Base-by-base conservation (phyloP, 2,329 filamentous ascomycete genomes). In the Samsoniella hepiali region DNA sequence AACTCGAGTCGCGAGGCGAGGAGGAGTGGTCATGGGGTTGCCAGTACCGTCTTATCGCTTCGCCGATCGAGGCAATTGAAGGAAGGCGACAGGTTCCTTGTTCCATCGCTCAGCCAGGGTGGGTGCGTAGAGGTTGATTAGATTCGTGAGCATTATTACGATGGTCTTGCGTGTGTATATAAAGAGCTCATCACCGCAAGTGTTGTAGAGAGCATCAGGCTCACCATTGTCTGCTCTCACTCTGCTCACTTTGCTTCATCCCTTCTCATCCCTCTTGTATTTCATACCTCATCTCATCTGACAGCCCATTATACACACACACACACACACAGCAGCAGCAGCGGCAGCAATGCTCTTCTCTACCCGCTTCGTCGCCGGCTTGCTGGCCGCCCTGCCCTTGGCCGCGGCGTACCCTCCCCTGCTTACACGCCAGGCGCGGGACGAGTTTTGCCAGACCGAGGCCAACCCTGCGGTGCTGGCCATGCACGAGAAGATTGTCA, bases 401-500 rank as follows among this genome's bases (percentile, higher is more conserved):
- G 58, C 58, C 40, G 29, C 40, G 2, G 49, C 58, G n/a, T 62
- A 27, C 50, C 58, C 58, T 11, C 38, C 29, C 8, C 50, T 55
- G 58, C 58, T 62, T 13, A 17, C 47, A 1, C 40, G 49, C 38
- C 55, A 5, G 22, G 22, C 50, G 10, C 15, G 4, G 3, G 32
- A 1, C 22, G 49, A 47, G 38, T 62, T 62, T 22, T 62, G 58
- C 50, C 34, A 62, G 17, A 44, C 27, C 13, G 36, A 36, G 49
- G n/a, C 58, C 11, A 47, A 40, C 58, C 15, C 36, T 3, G 38
- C 36, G 10, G 50, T 62, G 27, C 58, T 62, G 11, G 50, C 17
- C 3, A 38, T 62, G 10, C 58, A 45, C 8, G 58, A 62, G 15
- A 54, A 45, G 50, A 62, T 62, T 54, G 58, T 47, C 50, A 31